Conservation (phyloP, 148 eudicot species). For the Pharnaceum exiguum region DNA sequence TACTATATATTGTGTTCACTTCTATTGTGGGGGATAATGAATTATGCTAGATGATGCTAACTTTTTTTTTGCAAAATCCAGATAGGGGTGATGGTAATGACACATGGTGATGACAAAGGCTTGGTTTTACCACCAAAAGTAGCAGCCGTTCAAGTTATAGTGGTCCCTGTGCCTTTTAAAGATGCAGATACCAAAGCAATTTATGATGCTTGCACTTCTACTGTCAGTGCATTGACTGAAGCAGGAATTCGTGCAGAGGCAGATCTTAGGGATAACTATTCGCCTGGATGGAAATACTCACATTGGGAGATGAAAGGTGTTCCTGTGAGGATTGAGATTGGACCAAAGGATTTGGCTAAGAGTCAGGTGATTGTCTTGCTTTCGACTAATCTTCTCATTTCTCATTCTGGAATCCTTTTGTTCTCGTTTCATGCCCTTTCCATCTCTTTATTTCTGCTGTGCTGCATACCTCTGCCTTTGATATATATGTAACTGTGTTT, state of each 20-base stretch:
- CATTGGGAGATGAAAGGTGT: slow-evolving; percentile 99
- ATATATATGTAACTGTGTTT: background rate
- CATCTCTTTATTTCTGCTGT: background rate
- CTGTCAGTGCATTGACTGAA: slow-evolving; percentile 53
- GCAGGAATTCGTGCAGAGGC: slow-evolving; percentile 73
- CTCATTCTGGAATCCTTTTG: background rate
- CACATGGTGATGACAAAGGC: slow-evolving; percentile 98
- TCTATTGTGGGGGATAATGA: too few relatives aligned
- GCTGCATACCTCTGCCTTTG: background rate
- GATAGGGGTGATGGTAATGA: slow-evolving; percentile 99
- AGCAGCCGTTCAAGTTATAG: slow-evolving; percentile 80
- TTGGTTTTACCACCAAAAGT: slow-evolving; percentile 96
- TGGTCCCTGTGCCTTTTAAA: slow-evolving; percentile 92
- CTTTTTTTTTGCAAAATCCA: slow-evolving; percentile 24
- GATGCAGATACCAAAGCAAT: slow-evolving; percentile 80
- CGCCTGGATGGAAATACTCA: slow-evolving; percentile 99
- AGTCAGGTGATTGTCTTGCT: slow-evolving; percentile 49
- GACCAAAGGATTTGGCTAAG: slow-evolving; percentile 92
- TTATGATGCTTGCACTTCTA: slow-evolving; percentile 60
- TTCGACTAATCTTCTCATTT: background rate
- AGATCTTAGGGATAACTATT: slow-evolving; percentile 88
- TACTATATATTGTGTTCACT: too few relatives aligned
- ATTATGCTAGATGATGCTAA: background rate
- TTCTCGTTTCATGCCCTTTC: background rate
- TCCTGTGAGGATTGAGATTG: slow-evolving; percentile 93